Evolutionary conservation across 75 land plant genomes (phyloP).

Genomic region (Cunninghamia lanceolata): DNA sequence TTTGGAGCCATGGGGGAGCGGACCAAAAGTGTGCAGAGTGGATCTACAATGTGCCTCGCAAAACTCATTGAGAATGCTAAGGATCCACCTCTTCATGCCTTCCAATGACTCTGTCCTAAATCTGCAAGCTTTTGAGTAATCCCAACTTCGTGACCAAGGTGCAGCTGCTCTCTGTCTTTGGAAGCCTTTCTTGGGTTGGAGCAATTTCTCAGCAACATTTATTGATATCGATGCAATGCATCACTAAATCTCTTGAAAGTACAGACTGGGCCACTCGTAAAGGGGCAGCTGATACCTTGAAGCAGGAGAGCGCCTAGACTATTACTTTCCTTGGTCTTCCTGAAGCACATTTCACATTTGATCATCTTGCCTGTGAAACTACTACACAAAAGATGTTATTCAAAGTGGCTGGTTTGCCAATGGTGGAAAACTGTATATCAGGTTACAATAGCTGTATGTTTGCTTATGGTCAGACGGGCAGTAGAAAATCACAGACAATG

Average conservation of each 20-base stretch:
- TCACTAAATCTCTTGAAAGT: slow-evolving; percentile 61
- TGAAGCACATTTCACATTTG: no score
- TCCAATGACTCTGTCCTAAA: slow-evolving; percentile 68
- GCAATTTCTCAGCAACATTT: slow-evolving; percentile 64
- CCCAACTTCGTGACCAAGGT: slow-evolving; percentile 68
- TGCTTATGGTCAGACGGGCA: no score
- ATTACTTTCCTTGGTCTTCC: no score
- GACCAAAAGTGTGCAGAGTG: slow-evolving; percentile 69
- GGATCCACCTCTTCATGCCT: slow-evolving; percentile 37
- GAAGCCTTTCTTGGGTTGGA: slow-evolving; percentile 80
- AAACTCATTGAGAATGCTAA: no score
- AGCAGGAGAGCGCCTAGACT: slow-evolving; percentile 46
- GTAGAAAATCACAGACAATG: no score
- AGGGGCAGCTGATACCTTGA: slow-evolving; percentile 83
- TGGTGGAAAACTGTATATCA: no score
- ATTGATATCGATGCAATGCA: slow-evolving; percentile 54
- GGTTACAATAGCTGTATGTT: no score
- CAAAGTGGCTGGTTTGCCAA: no score
- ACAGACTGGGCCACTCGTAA: slow-evolving; percentile 88
- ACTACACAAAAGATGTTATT: no score
- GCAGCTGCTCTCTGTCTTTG: slow-evolving; percentile 50
- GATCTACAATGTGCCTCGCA: slow-evolving; percentile 70
- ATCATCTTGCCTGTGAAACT: no score
- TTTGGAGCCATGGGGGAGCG: slow-evolving; percentile 79
- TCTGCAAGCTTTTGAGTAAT: slow-evolving; percentile 56